Evolutionary conservation across 1,139 yeast species (phyloP).

Genomic region (Blastobotrys arbuscula): DNA sequence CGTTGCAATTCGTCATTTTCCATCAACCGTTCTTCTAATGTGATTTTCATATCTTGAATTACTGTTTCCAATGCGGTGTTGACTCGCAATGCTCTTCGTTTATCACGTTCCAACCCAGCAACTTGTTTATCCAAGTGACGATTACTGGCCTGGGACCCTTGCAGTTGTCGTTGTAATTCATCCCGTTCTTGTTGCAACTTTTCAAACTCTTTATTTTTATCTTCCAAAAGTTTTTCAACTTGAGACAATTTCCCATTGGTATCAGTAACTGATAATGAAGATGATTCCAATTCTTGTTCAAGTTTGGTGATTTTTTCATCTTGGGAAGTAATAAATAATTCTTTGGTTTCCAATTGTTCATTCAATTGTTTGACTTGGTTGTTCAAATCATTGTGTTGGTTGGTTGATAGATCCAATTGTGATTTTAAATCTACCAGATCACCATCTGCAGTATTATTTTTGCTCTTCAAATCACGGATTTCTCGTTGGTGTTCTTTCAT

Average conservation of each 20-base stretch:
- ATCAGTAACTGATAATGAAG: constrained; percentile 7
- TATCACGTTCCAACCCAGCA: constrained; percentile 25
- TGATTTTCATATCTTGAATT: constrained; percentile 33
- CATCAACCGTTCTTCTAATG: constrained; percentile 35
- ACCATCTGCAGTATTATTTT: constrained; percentile 19
- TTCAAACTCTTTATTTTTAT: constrained; percentile 20
- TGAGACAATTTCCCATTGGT: constrained; percentile 12
- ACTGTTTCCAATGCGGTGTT: constrained; percentile 29
- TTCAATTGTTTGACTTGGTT: constrained; percentile 18
- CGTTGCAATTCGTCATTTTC: constrained; percentile 35
- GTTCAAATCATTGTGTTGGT: constrained; percentile 17
- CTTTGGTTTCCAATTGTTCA: constrained; percentile 18
- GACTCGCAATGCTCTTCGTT: constrained; percentile 24
- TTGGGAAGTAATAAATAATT: constrained; percentile 15
- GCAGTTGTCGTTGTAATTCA: constrained; percentile 27
- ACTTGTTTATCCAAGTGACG: constrained; percentile 29
- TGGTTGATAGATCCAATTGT: constrained; percentile 18
- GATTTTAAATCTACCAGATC: constrained; percentile 16
- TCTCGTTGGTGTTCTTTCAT: constrained; percentile 21
- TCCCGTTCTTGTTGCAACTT: constrained; percentile 24
- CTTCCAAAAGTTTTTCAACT: constrained; percentile 15
- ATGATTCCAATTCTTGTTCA: constrained; percentile 9
- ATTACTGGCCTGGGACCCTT: constrained; percentile 24
- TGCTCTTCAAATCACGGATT: constrained; percentile 15
- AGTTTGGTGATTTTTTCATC: constrained; percentile 12